These are phyloP conservation scores for Cercospora brassicicola DNA, from an alignment of 2,329 filamentous ascomycete species.

Conservation along the genomic window DNA sequence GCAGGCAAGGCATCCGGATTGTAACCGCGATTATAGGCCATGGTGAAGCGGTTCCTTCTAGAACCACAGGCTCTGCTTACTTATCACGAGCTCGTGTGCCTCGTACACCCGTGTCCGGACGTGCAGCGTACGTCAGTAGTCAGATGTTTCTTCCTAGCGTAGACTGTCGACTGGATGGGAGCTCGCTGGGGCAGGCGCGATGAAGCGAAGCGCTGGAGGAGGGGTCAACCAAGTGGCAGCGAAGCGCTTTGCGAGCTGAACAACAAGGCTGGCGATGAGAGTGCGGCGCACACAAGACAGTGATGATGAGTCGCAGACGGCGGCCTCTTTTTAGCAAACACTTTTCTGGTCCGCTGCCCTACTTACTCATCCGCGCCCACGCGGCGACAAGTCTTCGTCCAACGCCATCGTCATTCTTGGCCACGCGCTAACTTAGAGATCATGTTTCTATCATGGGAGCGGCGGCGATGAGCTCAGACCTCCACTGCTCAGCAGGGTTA, in stretches of 20 bases:
- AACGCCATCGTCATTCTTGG: slow-evolving; percentile 4
- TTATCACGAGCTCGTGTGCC: background rate
- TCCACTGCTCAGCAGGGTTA: background rate
- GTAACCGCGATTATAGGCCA: slow-evolving; percentile 93
- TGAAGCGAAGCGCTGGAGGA: background rate
- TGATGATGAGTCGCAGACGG: background rate
- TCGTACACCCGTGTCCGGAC: background rate
- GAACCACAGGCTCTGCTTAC: slow-evolving; percentile 1
- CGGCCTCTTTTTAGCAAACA: slow-evolving; percentile 5
- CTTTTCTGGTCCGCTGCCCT: background rate
- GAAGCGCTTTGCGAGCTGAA: slow-evolving; percentile 2
- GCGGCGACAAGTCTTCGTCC: background rate
- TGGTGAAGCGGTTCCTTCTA: slow-evolving; percentile 42
- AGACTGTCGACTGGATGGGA: background rate
- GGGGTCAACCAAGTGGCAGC: background rate
- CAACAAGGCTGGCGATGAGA: background rate
- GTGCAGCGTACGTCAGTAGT: slow-evolving; percentile 3
- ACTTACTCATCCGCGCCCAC: slow-evolving; percentile 1
- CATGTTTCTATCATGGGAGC: slow-evolving; percentile 2
- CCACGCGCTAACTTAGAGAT: background rate
- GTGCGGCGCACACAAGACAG: background rate
- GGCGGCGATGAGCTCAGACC: slow-evolving; percentile 5
- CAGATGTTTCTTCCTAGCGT: background rate
- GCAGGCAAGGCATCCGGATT: slow-evolving; percentile 94
- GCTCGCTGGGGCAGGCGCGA: background rate